Percentiles rank a stretch among this genome's conserved stretches.
These are phyloP conservation scores for Henckelia pumila DNA, from an alignment of 257 asterid genomes.

Conservation along the genomic window DNA sequence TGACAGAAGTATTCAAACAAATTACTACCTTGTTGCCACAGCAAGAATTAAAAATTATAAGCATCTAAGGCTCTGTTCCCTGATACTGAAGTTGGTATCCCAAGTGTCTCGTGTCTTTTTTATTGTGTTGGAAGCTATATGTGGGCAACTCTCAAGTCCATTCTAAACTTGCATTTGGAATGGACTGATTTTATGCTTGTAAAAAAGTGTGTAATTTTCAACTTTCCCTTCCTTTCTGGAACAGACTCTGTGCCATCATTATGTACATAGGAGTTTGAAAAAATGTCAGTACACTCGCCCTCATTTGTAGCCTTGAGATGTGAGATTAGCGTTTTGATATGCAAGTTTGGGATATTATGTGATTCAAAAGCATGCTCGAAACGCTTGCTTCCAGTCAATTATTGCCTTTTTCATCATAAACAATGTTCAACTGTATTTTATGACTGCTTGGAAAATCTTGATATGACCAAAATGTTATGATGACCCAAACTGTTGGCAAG, in stretches of 20 bases:
- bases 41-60: neutral
- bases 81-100: conserved; percentile 13
- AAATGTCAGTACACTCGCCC: no score
- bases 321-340: no score
- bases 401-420: neutral
- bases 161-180: neutral
- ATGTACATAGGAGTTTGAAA: no score
- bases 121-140: neutral
- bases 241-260: no score
- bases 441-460: neutral
- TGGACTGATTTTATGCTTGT: neutral
- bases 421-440: neutral
- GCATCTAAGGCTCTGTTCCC: neutral
- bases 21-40: neutral
- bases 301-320: no score
- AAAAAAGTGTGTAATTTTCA: neutral
- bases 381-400: neutral
- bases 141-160: neutral
- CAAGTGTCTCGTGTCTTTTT: conserved; percentile 5
- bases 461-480: no score
- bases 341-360: neutral
- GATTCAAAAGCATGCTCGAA: neutral
- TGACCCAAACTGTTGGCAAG: neutral
- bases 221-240: no score
- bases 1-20: conserved; percentile 1